Evolutionary conservation across 768 basidiomycete genomes (phyloP).

Genomic region (Tulasnella calospora): DNA sequence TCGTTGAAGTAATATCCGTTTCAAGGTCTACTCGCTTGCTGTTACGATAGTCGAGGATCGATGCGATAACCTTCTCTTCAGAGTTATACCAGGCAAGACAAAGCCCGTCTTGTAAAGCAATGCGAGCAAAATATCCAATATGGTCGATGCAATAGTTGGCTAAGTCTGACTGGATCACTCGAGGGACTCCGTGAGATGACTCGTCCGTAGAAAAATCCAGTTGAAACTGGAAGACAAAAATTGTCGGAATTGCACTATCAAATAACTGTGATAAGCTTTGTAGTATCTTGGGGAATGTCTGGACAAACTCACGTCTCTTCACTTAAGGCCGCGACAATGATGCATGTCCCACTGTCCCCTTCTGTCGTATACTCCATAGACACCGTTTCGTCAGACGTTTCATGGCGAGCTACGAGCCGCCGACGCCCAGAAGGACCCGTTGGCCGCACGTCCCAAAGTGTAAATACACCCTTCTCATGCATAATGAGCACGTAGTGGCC

Average conservation of each 20-base stretch:
- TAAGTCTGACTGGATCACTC: background rate
- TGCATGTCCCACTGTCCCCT: background rate
- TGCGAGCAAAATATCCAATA: background rate
- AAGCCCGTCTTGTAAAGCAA: background rate
- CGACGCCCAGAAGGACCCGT: background rate
- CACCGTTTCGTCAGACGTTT: background rate
- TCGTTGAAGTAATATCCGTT: background rate
- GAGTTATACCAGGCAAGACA: background rate
- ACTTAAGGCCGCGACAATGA: background rate
- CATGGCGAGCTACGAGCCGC: background rate
- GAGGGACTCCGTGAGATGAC: background rate
- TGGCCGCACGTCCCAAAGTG: background rate
- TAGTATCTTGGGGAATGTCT: background rate
- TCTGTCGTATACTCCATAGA: background rate
- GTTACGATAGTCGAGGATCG: background rate
- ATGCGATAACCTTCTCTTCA: background rate
- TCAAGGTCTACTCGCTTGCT: background rate
- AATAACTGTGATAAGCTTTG: background rate
- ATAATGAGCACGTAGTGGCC: background rate
- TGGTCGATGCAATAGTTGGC: background rate
- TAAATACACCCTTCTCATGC: background rate
- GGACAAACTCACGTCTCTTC: background rate
- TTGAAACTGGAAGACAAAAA: background rate
- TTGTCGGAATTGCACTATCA: background rate
- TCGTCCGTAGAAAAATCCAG: background rate